A percentile compares a stretch with the other conserved stretches of the same genome.
phyloP scores from a whole-genome alignment of 768 basidiomycete species.

The Gymnopilus junonius region DNA sequence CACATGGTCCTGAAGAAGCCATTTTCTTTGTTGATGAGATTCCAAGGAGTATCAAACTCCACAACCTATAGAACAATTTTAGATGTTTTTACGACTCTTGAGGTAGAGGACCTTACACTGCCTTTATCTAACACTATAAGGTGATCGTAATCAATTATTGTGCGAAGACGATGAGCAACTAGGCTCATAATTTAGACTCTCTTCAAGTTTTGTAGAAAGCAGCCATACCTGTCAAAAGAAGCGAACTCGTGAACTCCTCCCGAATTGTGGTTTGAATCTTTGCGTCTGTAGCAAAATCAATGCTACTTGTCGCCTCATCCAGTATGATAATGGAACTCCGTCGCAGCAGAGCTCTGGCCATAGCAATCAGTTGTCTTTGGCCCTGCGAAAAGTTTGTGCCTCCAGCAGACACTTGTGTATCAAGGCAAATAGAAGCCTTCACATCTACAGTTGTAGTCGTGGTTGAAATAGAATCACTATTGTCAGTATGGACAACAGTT shows the following conservation, averaged over 20 bases:
- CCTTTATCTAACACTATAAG: conserved; percentile 82
- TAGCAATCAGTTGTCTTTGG: conserved; percentile 85
- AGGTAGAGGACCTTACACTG: conserved; percentile 33
- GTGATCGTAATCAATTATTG: conserved; percentile 82
- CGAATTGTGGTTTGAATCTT: conserved; percentile 91
- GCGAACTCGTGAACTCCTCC: conserved; percentile 78
- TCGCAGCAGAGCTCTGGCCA: conserved; percentile 80
- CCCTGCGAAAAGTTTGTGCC: conserved; percentile 94
- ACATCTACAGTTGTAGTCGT: conserved; percentile 58
- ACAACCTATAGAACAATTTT: conserved; percentile 39
- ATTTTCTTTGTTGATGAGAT: conserved; percentile 62
- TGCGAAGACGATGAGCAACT: conserved; percentile 78
- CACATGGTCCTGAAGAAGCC: conserved; percentile 76
- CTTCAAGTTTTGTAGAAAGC: background rate
- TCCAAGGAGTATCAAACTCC: conserved; percentile 76
- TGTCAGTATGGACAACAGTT: conserved; percentile 2
- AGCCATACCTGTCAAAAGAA: conserved; percentile 69
- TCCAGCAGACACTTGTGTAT: conserved; percentile 82
- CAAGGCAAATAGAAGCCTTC: conserved; percentile 54
- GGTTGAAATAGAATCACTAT: conserved; percentile 43
- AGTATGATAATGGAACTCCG: conserved; percentile 76
- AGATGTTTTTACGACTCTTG: background rate
- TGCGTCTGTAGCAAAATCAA: conserved; percentile 86
- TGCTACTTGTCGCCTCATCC: conserved; percentile 86
- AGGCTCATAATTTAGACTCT: conserved; percentile 7